Base-by-base conservation (phyloP, 106 monocot genomes). In the Acanthochlamys bracteata region DNA sequence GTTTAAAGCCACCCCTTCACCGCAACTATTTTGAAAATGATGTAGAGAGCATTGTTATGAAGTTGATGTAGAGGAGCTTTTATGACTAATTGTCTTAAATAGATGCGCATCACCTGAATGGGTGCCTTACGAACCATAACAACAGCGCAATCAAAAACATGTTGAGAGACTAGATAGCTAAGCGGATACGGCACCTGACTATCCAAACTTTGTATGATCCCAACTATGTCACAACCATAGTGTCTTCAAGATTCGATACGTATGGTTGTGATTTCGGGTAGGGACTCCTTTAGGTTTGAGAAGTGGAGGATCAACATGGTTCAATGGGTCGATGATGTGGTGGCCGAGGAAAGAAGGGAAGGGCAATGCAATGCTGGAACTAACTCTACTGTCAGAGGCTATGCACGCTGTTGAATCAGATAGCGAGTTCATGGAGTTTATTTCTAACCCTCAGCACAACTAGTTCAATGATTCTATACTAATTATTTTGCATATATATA, bases 241-340 rank as follows among this genome's bases (percentile, higher is more conserved):
- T 52, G 20, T 76, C 76, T 33, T 70, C 76, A 21, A 17, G 65
- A 53, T 76, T 70, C 22, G 49, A 57, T 17, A 59, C 69, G 64
- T 76, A 76, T 53, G 70, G 27, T 7, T 13, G 7, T 39, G 53
- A 76, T 41, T 76, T 76, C 12, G 76, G 76, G 21, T 76, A 64
- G 70, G 76, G 76, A 25, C 41, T 64, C 33, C 76, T n/a, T 56
- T 59, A 62, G 70, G 69, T 12, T 11, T 76, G 24, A 42, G 76
- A 47, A 70, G 70, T 46, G 76, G 76, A 8, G 51, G 47, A 9
- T 56, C 65, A 27, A 70, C 69, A 57, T 69, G 69, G 69, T 76
- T 76, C n/a, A n/a, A n/a, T n/a, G n/a, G n/a, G n/a, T n/a, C n/a
- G 76, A 54, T 54, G 53, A 54, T 41, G 15, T 6, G 19, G 40